These are phyloP conservation scores for Colletotrichum lupini DNA, from an alignment of 2,329 filamentous ascomycete species.

Conservation along the genomic window DNA sequence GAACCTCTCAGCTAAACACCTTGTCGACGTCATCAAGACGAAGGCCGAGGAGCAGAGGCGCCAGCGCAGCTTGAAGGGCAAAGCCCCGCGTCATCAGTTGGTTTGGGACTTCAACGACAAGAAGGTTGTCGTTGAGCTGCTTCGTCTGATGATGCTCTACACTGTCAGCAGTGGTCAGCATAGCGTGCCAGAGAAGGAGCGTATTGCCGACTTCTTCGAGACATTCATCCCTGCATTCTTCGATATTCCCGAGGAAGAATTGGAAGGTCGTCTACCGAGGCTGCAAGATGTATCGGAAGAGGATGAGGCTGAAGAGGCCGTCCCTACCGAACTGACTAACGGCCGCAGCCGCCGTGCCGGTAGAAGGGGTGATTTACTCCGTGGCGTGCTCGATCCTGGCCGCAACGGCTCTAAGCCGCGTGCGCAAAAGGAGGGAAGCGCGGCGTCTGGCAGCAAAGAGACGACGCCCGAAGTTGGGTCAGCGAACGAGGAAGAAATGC, in stretches of 20 bases:
- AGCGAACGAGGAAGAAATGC: slow-evolving; percentile 80
- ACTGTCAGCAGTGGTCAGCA: slow-evolving; percentile 77
- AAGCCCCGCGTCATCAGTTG: slow-evolving; percentile 77
- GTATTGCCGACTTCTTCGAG: slow-evolving; percentile 80
- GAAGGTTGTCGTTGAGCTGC: slow-evolving; percentile 71
- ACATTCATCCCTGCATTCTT: slow-evolving; percentile 83
- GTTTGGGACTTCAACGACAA: slow-evolving; percentile 79
- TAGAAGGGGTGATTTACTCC: slow-evolving; percentile 84
- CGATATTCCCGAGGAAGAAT: slow-evolving; percentile 76
- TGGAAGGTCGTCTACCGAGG: slow-evolving; percentile 74
- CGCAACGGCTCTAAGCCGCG: slow-evolving; percentile 78
- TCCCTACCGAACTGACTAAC: slow-evolving; percentile 77
- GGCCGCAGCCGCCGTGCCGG: slow-evolving; percentile 75
- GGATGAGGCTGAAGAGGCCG: slow-evolving; percentile 80
- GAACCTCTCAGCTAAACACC: slow-evolving; percentile 87
- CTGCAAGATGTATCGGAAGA: slow-evolving; percentile 78
- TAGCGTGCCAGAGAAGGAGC: slow-evolving; percentile 77
- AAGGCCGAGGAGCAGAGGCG: slow-evolving; percentile 92
- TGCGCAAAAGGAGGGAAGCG: slow-evolving; percentile 82
- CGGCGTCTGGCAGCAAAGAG: slow-evolving; percentile 84
- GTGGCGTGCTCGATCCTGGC: slow-evolving; percentile 84
- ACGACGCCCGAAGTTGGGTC: slow-evolving; percentile 88
- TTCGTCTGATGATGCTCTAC: slow-evolving; percentile 73
- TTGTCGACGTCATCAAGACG: slow-evolving; percentile 90
- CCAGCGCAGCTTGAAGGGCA: slow-evolving; percentile 70